Conservation (phyloP, 306 rosid species). For the Heteromeles arbutifolia region DNA sequence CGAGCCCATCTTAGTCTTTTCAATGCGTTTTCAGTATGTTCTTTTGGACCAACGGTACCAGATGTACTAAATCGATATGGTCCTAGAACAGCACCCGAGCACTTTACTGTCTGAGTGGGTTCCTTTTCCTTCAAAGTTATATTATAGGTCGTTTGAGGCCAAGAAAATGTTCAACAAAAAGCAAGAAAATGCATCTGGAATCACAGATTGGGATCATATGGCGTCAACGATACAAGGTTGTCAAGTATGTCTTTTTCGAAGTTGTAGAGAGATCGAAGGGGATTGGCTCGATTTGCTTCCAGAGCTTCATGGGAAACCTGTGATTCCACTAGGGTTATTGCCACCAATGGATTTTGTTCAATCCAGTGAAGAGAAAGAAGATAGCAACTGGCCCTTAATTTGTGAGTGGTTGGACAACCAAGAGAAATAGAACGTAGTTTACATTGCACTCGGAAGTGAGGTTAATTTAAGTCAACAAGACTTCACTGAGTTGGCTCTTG, state of each 20-base stretch:
- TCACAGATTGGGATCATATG: background rate
- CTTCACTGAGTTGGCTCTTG: slow-evolving; percentile 27
- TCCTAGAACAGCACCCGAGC: background rate
- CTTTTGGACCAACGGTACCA: background rate
- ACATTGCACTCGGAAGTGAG: slow-evolving; percentile 47
- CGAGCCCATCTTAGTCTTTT: slow-evolving; percentile 31
- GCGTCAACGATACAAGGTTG: background rate
- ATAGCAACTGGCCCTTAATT: background rate
- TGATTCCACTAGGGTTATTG: slow-evolving; percentile 21
- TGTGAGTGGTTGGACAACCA: slow-evolving; percentile 12
- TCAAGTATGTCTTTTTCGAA: slow-evolving; percentile 6
- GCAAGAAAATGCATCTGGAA: background rate
- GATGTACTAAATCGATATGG: background rate
- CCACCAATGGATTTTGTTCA: background rate
- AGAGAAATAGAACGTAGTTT: slow-evolving; percentile 33
- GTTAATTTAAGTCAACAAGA: slow-evolving; percentile 10
- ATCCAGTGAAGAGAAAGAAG: background rate
- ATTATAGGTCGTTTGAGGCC: background rate
- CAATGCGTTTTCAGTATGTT: background rate
- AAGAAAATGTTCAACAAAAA: background rate
- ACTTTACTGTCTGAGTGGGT: slow-evolving; percentile 23
- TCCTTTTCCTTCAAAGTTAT: slow-evolving; percentile 11
- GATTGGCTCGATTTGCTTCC: slow-evolving; percentile 11
- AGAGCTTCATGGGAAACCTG: background rate
- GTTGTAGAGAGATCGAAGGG: slow-evolving; percentile 13